A percentile compares a stretch with the other conserved stretches of the same genome.
Evolutionary conservation across 1,284 basidiomycete genomes (phyloP).

Genomic region (Golubevia sp.): DNA sequence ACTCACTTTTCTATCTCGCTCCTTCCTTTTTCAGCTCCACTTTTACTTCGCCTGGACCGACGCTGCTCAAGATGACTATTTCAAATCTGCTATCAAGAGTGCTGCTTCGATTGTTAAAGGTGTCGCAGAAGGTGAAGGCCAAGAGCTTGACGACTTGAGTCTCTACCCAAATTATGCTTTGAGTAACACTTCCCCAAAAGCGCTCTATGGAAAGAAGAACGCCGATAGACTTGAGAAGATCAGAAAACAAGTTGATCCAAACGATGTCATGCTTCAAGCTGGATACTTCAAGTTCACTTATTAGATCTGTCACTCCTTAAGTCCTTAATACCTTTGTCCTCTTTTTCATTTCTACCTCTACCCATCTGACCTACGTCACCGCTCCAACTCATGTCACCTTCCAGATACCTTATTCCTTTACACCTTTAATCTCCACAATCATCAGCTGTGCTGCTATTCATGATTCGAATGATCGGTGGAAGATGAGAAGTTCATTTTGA

Average conservation of each 20-base stretch:
- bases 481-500: too few species aligned
- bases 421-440: too few species aligned
- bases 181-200: constrained; percentile 16
- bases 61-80: constrained; percentile 30
- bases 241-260: constrained; percentile 26
- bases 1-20: background rate
- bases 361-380: too few species aligned
- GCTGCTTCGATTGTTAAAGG: constrained; percentile 20
- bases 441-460: too few species aligned
- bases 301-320: too few species aligned
- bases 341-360: too few species aligned
- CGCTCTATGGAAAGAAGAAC: constrained; percentile 28
- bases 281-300: constrained; percentile 29
- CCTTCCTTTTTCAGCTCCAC: constrained; percentile 28
- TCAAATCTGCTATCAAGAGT: constrained; percentile 20
- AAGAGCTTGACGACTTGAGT: constrained; percentile 27
- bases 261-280: constrained; percentile 35
- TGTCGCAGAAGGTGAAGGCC: constrained; percentile 29
- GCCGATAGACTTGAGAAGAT: constrained; percentile 19
- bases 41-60: constrained; percentile 41
- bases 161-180: constrained; percentile 46
- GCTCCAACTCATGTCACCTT: too few species aligned
- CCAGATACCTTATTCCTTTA: too few species aligned
- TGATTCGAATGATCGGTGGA: too few species aligned
- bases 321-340: too few species aligned